Evolutionary conservation across 257 asterid species (phyloP), one percentile per base, ranked within the genome.

Genomic region (Penstemon newberryi): DNA sequence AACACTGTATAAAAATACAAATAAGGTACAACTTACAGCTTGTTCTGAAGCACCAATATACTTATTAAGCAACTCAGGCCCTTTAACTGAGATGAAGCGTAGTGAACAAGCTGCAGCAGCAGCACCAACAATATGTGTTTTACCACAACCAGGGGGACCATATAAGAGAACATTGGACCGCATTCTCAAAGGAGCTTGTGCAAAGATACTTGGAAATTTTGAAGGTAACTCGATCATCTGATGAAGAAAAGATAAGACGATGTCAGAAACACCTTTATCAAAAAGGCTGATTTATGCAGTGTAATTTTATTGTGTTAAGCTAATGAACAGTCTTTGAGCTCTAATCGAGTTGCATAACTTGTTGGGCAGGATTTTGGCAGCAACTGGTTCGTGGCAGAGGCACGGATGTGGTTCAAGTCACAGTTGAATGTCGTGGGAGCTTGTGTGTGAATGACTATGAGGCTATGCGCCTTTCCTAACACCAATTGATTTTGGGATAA

Each of bases 141-240:
- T 93, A 6, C 99, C 99, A 83, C 99, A 93, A 72, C 97, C 99
- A 72, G 99, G 97, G 70, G 99, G 99, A 0, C 99, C 99, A 70
- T 93, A 93, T 72, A 93, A 86, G 60, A 93, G 99, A 75, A 90
- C 87, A 81, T 93, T 93, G 78, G 99, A 88, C 33, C 99, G 90
- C 96, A 90, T 67, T 72, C 99, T 87, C 75, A 93, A 71, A 63
- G 97, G 99, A 75, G 97, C 87, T 81, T 90, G 90, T 53, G 87
- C 84, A 78, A 93, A 93, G 72, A 90, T 87, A 72, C 65, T 84
- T 40, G 95, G 97, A 73, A 82, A 93, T 72, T 84, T 90, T 59
- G 99, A 93, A 38, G 99, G 99, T 60, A 93, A 77, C 85, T 93
- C 99, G 47, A 93, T 90, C 96, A 93, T 93, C 94, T 88, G 73